phyloP scores from a whole-genome alignment of 1,139 yeast genomes.

The Groenewaldozyma sp. region DNA sequence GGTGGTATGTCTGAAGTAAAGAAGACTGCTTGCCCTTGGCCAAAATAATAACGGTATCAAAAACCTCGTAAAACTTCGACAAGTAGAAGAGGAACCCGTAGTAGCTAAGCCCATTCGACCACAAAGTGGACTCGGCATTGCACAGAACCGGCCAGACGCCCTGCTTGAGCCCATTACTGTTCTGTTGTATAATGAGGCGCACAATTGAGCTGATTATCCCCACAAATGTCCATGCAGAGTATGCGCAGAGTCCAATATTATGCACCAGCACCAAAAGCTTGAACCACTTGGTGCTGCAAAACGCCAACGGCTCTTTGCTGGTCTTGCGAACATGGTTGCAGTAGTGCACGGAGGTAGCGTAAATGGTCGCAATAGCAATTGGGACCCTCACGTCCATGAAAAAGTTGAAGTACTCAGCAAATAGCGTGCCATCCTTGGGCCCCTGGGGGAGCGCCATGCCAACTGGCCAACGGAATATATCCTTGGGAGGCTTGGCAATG shows the following conservation, averaged over 20 bases:
- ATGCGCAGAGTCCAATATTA: conserved; percentile 52
- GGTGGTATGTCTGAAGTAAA: conserved; percentile 66
- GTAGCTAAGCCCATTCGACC: conserved; percentile 46
- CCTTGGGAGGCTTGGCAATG: conserved; percentile 18
- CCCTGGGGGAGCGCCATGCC: conserved; percentile 24
- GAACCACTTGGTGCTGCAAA: conserved; percentile 42
- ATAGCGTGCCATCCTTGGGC: conserved; percentile 21
- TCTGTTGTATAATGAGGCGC: conserved; percentile 20
- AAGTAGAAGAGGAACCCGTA: conserved; percentile 63
- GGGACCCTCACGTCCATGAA: conserved; percentile 41
- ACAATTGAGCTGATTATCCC: conserved; percentile 54
- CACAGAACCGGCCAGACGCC: conserved; percentile 55
- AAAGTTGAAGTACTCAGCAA: conserved; percentile 26
- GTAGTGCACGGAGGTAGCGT: conserved; percentile 51
- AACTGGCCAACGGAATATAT: conserved; percentile 23
- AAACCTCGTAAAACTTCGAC: conserved; percentile 63
- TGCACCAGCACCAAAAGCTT: conserved; percentile 51
- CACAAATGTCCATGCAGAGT: conserved; percentile 63
- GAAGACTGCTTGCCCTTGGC: conserved; percentile 64
- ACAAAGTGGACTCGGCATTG: conserved; percentile 52
- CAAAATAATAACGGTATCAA: conserved; percentile 60
- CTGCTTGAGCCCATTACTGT: conserved; percentile 23
- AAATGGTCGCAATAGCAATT: conserved; percentile 47
- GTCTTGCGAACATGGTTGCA: conserved; percentile 39
- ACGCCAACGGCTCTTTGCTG: conserved; percentile 44